Percentiles rank a stretch among this genome's conserved stretches.
These are phyloP conservation scores for Cercospora citrullina DNA, from an alignment of 2,329 filamentous ascomycete species.

Conservation along the genomic window DNA sequence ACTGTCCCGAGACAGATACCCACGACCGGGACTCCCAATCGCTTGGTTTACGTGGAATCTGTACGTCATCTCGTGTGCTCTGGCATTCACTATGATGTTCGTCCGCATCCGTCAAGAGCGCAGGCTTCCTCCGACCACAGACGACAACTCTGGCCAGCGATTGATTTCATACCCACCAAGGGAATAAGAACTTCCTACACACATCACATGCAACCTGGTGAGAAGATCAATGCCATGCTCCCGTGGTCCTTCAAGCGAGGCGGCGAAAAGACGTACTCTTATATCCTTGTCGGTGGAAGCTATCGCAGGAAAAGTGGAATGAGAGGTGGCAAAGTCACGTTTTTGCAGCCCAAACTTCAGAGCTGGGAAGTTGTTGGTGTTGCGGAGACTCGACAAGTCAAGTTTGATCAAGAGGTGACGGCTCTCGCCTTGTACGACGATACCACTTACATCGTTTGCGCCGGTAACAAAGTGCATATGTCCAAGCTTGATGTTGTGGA, in stretches of 20 bases:
- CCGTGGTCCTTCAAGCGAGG: slow-evolving; percentile 57
- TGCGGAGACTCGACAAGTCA: slow-evolving; percentile 46
- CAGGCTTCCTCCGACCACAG: slow-evolving; percentile 36
- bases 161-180: slow-evolving; percentile 49
- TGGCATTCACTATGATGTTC: slow-evolving; percentile 42
- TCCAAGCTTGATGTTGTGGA: slow-evolving; percentile 40
- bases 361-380: slow-evolving; percentile 56
- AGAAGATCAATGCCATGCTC: slow-evolving; percentile 60
- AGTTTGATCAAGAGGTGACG: slow-evolving; percentile 54
- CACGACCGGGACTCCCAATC: slow-evolving; percentile 35
- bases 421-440: slow-evolving; percentile 58
- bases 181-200: slow-evolving; percentile 16
- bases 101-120: slow-evolving; percentile 21
- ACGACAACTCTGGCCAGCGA: slow-evolving; percentile 41
- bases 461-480: slow-evolving; percentile 46
- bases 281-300: slow-evolving; percentile 56
- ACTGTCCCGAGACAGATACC: slow-evolving; percentile 35
- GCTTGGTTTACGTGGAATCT: slow-evolving; percentile 35
- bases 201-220: slow-evolving; percentile 54
- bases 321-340: slow-evolving; percentile 50
- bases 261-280: slow-evolving; percentile 60
- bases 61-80: slow-evolving; percentile 51
- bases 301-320: slow-evolving; percentile 46
- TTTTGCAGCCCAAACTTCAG: slow-evolving; percentile 35
- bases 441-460: slow-evolving; percentile 56